These are phyloP conservation scores for Cerrena zonata DNA, from an alignment of 1,284 basidiomycete species.

Conservation along the genomic window DNA sequence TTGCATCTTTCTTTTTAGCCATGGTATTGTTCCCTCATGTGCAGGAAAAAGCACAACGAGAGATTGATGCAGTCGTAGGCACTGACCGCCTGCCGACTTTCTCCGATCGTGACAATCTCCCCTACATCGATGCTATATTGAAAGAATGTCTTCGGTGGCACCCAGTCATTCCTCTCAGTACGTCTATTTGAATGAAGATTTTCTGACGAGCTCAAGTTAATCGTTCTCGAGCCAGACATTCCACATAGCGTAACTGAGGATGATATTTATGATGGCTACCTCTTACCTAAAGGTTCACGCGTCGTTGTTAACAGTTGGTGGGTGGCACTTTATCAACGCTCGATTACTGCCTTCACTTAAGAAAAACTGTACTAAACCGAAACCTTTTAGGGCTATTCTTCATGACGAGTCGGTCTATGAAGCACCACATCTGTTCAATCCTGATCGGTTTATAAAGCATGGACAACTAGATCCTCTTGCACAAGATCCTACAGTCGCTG, in stretches of 20 bases:
- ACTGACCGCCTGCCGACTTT: slow-evolving; percentile 17
- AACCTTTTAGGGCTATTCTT: slow-evolving; percentile 25
- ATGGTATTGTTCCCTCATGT: slow-evolving; percentile 20
- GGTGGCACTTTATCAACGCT: not conserved
- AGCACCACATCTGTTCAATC: slow-evolving; percentile 30
- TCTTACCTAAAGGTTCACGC: slow-evolving; percentile 19
- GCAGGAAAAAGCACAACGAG: slow-evolving; percentile 19
- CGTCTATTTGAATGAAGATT: not conserved
- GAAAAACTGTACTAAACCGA: not conserved
- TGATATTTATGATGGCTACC: slow-evolving; percentile 21
- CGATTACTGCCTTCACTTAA: not conserved
- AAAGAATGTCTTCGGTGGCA: slow-evolving; percentile 19
- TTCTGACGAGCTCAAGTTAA: not conserved
- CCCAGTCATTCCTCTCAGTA: slow-evolving; percentile 2
- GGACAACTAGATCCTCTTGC: slow-evolving; percentile 12
- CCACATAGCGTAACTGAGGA: slow-evolving; percentile 18
- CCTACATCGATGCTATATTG: slow-evolving; percentile 20
- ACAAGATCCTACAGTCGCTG: slow-evolving; percentile 16
- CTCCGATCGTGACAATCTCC: slow-evolving; percentile 16
- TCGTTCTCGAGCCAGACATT: slow-evolving; percentile 7
- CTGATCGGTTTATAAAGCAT: slow-evolving; percentile 30
- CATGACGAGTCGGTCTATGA: slow-evolving; percentile 29
- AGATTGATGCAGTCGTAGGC: slow-evolving; percentile 18
- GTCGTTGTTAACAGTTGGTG: slow-evolving; percentile 20
- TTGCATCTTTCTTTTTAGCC: slow-evolving; percentile 18